Conservation (phyloP, 2,329 filamentous ascomycete genomes). For the Chaetoscypha palmicola region DNA sequence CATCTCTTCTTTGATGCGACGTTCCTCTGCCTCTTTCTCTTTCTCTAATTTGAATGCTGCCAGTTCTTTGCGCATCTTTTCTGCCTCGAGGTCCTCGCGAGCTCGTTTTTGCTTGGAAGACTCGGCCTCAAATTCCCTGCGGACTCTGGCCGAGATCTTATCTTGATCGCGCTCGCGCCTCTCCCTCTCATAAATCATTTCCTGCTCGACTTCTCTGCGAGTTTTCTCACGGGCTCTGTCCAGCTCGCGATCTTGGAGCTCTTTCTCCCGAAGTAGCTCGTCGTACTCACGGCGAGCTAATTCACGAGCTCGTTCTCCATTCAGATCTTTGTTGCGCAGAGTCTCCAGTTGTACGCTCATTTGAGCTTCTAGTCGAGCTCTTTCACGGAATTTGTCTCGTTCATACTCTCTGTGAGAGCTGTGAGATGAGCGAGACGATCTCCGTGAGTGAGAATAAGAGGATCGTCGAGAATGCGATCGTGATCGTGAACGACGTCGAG, state of each 20-base stretch:
- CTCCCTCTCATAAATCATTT: slow-evolving; percentile 8
- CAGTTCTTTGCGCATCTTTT: slow-evolving; percentile 36
- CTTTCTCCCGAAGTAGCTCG: slow-evolving; percentile 1
- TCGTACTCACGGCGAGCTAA: slow-evolving; percentile 12
- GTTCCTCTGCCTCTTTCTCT: slow-evolving; percentile 30
- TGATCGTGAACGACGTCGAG: slow-evolving; percentile 10
- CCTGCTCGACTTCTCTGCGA: slow-evolving; percentile 23
- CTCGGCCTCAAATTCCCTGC: slow-evolving; percentile 5
- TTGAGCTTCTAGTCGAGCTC: slow-evolving; percentile 6
- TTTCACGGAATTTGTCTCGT: slow-evolving; percentile 33
- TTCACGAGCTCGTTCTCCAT: background rate
- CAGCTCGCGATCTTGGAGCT: slow-evolving; percentile 3
- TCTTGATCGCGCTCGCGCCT: slow-evolving; percentile 6
- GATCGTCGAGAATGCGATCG: background rate
- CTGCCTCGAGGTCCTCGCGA: slow-evolving; percentile 28
- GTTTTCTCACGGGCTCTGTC: slow-evolving; percentile 1
- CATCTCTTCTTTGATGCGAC: slow-evolving; percentile 38
- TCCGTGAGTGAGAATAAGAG: slow-evolving; percentile 7
- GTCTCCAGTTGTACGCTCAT: background rate
- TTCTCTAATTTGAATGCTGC: slow-evolving; percentile 35
- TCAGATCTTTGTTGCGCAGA: slow-evolving; percentile 1
- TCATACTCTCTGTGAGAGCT: slow-evolving; percentile 34
- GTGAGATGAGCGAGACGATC: slow-evolving; percentile 7
- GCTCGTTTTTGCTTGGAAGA: background rate
- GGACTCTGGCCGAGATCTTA: background rate